Evolutionary conservation across 805 yeast genomes (phyloP), one percentile per base, ranked within the genome.

Genomic region (Saccharomycopsis lassenensis): DNA sequence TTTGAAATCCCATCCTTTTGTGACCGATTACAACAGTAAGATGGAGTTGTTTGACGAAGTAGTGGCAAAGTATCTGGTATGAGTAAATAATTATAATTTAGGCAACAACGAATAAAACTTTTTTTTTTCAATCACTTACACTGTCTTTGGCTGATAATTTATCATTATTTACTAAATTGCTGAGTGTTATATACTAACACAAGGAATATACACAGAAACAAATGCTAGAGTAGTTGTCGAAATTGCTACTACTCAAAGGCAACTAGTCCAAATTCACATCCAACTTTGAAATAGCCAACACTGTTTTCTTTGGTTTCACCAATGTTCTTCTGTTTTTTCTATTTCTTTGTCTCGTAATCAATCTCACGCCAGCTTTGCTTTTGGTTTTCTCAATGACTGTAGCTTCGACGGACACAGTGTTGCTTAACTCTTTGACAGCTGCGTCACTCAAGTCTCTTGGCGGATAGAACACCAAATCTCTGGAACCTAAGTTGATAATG

Each of bases 331-430:
- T 67, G 44, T 71, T 64, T 64, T 79, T 77, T 67, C 86, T 77
- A 46, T 77, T 65, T 63, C 95, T 76, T 59, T 89, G 71, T 54
- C 84, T 80, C 20, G 93, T 79, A 41, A 72, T 73, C 52, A 77
- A 83, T 52, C 72, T 74, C 22, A 76, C 65, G 48, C 77, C 72
- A 64, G 77, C 74, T 39, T 85, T 85, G 45, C 80, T 77, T 48
- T 81, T 74, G 2, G 95, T 80, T 62, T 82, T 81, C 52, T 86
- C 95, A n/a, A 79, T 55, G 28, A 87, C 83, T n/a, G 72, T 71
- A 15, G 86, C 96, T 46, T 69, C 75, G 47, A 87, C 63, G 3
- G 71, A 58, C 54, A 68, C 78, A 3, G 76, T 55, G 33, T 63
- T 59, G 32, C 72, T 76, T 35, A 70, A 65, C 36, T 7, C 20